phyloP scores from a whole-genome alignment of 2,329 filamentous ascomycete genomes.

The Botryotinia calthae region DNA sequence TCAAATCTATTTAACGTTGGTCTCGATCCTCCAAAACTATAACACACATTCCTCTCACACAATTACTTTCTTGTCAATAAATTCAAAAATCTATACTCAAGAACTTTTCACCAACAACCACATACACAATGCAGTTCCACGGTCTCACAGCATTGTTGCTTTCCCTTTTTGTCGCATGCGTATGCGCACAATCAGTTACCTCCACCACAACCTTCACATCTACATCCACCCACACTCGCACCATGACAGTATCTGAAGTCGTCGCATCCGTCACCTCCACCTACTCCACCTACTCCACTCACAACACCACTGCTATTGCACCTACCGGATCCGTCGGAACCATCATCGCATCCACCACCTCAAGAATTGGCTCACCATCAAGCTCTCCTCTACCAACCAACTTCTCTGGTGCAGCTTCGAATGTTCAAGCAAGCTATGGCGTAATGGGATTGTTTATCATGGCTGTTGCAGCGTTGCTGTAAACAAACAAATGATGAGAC shows the following conservation, averaged over 20 bases:
- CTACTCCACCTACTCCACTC: neutral
- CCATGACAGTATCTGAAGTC: constrained; percentile 17
- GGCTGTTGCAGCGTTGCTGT: constrained; percentile 9
- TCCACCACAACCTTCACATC: constrained; percentile 9
- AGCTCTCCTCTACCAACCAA: neutral
- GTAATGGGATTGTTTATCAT: constrained; percentile 15
- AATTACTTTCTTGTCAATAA: constrained; percentile 9
- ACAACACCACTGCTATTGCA: constrained; percentile 4
- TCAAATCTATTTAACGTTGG: neutral
- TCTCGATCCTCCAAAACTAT: constrained; percentile 11
- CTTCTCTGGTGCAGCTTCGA: neutral
- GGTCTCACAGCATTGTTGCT: constrained; percentile 13
- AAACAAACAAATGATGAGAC: constrained; percentile 13
- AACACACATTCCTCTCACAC: neutral
- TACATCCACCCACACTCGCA: constrained; percentile 11
- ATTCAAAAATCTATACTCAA: neutral
- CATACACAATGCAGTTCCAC: constrained; percentile 19
- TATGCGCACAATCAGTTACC: constrained; percentile 6
- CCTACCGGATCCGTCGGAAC: constrained; percentile 8
- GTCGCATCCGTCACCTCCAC: constrained; percentile 12
- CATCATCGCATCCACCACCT: neutral
- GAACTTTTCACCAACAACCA: neutral
- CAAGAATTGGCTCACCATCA: neutral
- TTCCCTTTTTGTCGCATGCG: constrained; percentile 17
- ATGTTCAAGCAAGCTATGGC: constrained; percentile 9